Evolutionary conservation across 139 green algal species (phyloP).

Genomic region (Pleodorina starrii): DNA sequence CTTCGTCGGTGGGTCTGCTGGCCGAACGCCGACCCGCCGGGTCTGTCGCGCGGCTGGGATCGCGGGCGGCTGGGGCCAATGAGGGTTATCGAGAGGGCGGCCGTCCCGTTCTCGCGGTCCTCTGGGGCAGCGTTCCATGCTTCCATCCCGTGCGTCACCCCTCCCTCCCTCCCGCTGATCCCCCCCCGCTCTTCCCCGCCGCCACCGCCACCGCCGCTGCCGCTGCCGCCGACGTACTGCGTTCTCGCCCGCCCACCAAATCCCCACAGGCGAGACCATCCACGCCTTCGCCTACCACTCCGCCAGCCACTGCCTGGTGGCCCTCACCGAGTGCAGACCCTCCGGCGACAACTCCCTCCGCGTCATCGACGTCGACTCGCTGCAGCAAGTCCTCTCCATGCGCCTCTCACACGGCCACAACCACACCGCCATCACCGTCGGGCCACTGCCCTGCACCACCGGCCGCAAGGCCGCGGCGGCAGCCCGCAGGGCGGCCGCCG

Average conservation of each 20-base stretch:
- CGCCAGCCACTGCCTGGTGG: constrained; percentile 42
- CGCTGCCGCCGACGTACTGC: no score
- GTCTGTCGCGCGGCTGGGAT: no score
- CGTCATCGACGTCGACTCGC: constrained; percentile 50
- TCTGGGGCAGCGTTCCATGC: no score
- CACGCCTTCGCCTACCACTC: constrained; percentile 49
- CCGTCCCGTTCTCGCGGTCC: no score
- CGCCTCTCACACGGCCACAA: constrained; percentile 36
- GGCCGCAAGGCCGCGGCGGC: not conserved
- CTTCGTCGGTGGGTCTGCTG: constrained; percentile 54
- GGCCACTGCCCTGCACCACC: constrained; percentile 38
- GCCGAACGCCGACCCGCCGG: no score
- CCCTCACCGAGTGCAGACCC: constrained; percentile 32
- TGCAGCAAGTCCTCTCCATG: constrained; percentile 38
- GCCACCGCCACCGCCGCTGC: no score
- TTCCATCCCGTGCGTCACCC: no score
- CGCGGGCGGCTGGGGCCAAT: no score
- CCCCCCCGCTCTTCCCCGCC: no score
- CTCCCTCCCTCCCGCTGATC: no score
- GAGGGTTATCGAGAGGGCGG: no score
- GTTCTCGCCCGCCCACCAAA: no score
- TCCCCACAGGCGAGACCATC: constrained; percentile 52
- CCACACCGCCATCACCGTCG: constrained; percentile 20
- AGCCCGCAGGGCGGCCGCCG: not conserved
- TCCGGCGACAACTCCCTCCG: constrained; percentile 40